Base-by-base conservation (phyloP, 805 yeast species). In the Danielozyma ontarioensis region DNA sequence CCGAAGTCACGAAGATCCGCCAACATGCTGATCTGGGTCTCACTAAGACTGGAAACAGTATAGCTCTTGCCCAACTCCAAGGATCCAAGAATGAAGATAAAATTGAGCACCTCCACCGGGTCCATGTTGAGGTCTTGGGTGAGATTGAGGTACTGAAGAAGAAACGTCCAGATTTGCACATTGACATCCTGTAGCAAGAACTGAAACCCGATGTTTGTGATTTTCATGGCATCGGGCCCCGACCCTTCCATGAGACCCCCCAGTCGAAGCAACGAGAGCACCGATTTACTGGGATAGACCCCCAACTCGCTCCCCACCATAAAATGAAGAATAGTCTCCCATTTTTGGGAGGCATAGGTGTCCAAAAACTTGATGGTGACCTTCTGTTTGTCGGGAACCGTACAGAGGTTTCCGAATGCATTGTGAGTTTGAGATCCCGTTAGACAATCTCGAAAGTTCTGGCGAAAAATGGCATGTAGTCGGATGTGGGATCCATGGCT, bases 311-410 rank as follows among this genome's bases (percentile, higher is more conserved):
- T 86, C 2, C 97, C 96, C 28, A 93, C 99, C 97, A 93, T 90
- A 63, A 82, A 93, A 67, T 93, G 97, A 47, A 93, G 67, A 45
- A 93, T 90, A 5, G 86, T 77, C 54, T 93, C 99, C 98, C 98
- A 93, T 52, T 83, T 87, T 29, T 72, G 74, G 5, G 87, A 73
- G 11, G 96, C 95, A 59, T 87, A 89, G 25, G 68, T 67, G 45
- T 86, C 94, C 30, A 90, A 64, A 47, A 80, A 82, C 24, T 69
- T 72, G n/a, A 78, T 58, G 29, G 75, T 78, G 4, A 83, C 82
- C 19, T 63, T 62, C 35, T 74, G 72, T 28, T 75, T 72, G 40
- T 78, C 80, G 6, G 68, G 66, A 2, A 39, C 40, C 14, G 74
- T 73, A 33, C 78, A 72, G 23, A 84, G 71, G 28, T 76, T 77